Conservation (phyloP, 2,329 filamentous ascomycete genomes). For the Fusarium sp. region DNA sequence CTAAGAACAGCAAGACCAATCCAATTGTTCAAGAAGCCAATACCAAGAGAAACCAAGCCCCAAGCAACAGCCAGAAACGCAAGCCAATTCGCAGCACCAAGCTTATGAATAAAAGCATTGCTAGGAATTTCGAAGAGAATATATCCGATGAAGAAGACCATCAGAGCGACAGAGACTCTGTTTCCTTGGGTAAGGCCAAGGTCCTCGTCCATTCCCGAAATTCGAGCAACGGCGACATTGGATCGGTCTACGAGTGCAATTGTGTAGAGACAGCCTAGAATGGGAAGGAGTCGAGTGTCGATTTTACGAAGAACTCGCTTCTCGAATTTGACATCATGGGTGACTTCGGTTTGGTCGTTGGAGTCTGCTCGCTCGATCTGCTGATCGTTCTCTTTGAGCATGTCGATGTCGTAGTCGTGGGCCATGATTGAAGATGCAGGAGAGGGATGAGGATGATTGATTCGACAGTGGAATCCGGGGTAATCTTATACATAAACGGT, state of each 20-base stretch:
- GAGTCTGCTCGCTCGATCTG: slow-evolving; percentile 1
- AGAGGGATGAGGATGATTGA: neutral
- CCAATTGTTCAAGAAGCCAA: slow-evolving; percentile 28
- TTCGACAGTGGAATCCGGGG: neutral
- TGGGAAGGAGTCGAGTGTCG: slow-evolving; percentile 20
- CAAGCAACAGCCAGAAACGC: slow-evolving; percentile 19
- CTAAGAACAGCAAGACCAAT: slow-evolving; percentile 15
- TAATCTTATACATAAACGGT: neutral
- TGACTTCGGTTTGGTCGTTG: neutral
- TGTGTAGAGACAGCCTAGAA: slow-evolving; percentile 30
- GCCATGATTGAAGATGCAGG: neutral
- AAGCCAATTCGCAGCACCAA: slow-evolving; percentile 34
- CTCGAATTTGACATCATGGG: slow-evolving; percentile 21
- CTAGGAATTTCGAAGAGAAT: slow-evolving; percentile 31
- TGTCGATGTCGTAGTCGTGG: neutral
- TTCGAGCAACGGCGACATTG: slow-evolving; percentile 30
- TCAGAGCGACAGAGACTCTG: slow-evolving; percentile 12
- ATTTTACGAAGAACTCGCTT: slow-evolving; percentile 26
- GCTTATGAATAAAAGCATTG: slow-evolving; percentile 30
- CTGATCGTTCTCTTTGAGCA: slow-evolving; percentile 10
- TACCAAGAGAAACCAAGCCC: slow-evolving; percentile 26
- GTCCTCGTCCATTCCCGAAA: slow-evolving; percentile 33
- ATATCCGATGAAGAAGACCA: slow-evolving; percentile 38
- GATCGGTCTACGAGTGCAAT: slow-evolving; percentile 33
- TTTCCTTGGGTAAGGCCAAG: slow-evolving; percentile 15